These are phyloP conservation scores for Phaseolus coccineus DNA, from an alignment of 331 rosid species.

Conservation along the genomic window DNA sequence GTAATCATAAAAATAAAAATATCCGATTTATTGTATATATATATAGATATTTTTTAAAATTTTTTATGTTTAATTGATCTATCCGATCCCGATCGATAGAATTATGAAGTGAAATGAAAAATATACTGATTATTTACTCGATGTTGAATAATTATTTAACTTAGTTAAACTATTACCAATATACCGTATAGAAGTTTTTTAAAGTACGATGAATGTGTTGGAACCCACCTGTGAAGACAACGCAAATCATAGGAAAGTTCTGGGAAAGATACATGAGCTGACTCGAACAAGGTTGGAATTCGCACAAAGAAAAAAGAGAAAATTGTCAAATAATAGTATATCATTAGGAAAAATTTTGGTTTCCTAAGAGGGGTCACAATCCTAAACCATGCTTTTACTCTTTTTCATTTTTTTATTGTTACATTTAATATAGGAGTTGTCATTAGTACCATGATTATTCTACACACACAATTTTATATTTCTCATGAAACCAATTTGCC, in stretches of 20 bases:
- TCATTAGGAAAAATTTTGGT: conserved; percentile 49
- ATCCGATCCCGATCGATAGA: no score
- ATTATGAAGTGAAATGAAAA: no score
- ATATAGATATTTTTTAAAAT: no score
- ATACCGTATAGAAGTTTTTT: neutral
- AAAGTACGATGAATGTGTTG: neutral
- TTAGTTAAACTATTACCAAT: no score
- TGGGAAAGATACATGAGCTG: conserved; percentile 34
- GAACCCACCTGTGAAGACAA: conserved; percentile 16
- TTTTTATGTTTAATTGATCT: no score
- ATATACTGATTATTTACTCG: no score
- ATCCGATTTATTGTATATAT: no score
- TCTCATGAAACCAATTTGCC: conserved; percentile 46
- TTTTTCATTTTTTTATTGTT: conserved; percentile 8
- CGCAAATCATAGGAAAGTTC: conserved; percentile 36
- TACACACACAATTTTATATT: neutral
- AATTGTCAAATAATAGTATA: conserved; percentile 36
- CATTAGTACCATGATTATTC: conserved; percentile 27
- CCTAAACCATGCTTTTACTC: conserved; percentile 58
- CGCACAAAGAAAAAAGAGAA: neutral
- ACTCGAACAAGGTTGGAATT: conserved; percentile 22
- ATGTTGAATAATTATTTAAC: no score
- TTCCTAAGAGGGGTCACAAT: conserved; percentile 59
- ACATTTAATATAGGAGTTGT: conserved; percentile 33
- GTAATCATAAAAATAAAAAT: no score